Evolutionary conservation across 2,329 filamentous ascomycete species (phyloP), one percentile per base, ranked within the genome.

Genomic region (Juglanconis juglandina): DNA sequence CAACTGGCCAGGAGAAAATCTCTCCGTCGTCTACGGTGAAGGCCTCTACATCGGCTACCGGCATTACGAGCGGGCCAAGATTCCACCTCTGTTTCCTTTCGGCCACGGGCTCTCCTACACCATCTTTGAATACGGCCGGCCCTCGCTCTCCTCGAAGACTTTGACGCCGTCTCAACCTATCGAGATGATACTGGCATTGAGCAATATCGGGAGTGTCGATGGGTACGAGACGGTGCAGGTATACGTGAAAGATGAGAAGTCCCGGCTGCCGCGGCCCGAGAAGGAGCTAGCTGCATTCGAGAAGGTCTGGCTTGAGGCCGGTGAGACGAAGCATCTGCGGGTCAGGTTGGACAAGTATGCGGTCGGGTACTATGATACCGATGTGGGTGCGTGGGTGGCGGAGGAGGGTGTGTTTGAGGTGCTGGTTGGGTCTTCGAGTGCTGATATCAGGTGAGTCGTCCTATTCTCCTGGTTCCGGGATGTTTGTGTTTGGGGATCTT

Each of bases 61-160:
- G 17, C 87, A 90, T 73, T 91, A 90, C 71, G 88, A 92, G 67
- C 82, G 82, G 24, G 75, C 79, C 11, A 77, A 78, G 33, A 80
- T 87, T 53, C 74, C 79, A 5, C 86, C 87, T 0, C 77, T 89
- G 0, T 92, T 91, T 73, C 80, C 87, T 34, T 92, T 92, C 65
- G 89, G 89, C 10, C 87, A 90, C 69, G 89, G 89, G 1, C 79
- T 92, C 7, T 89, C 87, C 0, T 92, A 92, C 71, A 91, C 88
- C 0, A 81, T 76, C 0, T 92, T 92, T 69, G 78, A 81, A 51
- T 88, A 90, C 68, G 84, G 85, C 13, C 75, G 78, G 1, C 80
- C 86, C 0, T 79, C 79, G 3, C 77, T 87, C 56, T 79, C 74
- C 66, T 67, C 70, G 2, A 71, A 72, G 56, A 70, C 75, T 1